Evolutionary conservation across 164 flowering plant genomes (phyloP).

Genomic region (Houttuynia cordata): DNA sequence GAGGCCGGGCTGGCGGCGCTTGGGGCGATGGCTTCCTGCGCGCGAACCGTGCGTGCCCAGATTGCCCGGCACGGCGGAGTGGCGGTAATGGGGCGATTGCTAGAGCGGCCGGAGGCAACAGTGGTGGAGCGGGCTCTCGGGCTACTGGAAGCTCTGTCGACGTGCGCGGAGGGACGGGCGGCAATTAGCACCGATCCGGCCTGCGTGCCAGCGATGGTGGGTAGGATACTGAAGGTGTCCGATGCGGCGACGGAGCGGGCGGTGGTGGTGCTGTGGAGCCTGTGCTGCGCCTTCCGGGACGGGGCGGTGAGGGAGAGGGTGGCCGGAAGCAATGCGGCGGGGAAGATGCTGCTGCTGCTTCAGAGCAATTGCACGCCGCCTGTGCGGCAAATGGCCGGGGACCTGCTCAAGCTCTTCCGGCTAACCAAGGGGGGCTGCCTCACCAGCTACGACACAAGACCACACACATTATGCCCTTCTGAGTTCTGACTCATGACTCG

Average conservation of each 20-base stretch:
- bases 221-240: constrained; percentile 59
- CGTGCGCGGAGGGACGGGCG: constrained; percentile 48
- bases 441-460: constrained; percentile 68
- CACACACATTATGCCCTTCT: constrained; percentile 85
- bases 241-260: constrained; percentile 59
- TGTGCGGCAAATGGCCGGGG: constrained; percentile 57
- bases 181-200: constrained; percentile 37
- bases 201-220: constrained; percentile 36
- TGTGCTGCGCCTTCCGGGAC: constrained; percentile 52
- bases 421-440: constrained; percentile 36
- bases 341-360: constrained; percentile 75
- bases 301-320: constrained; percentile 46
- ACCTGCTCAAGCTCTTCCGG: constrained; percentile 62
- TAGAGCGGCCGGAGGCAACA: constrained; percentile 17
- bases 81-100: constrained; percentile 13
- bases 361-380: constrained; percentile 72
- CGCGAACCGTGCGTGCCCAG: constrained; percentile 20
- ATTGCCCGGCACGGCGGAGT: constrained; percentile 41
- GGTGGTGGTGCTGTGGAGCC: constrained; percentile 68
- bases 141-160: constrained; percentile 42
- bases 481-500: constrained; percentile 6
- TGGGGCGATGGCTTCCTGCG: constrained; percentile 25
- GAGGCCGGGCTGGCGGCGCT: constrained; percentile 44
- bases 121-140: constrained; percentile 36
- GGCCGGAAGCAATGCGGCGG: constrained; percentile 46